Evolutionary conservation across 2,329 filamentous ascomycete genomes (phyloP).

Genomic region (Alternaria ventricosa): DNA sequence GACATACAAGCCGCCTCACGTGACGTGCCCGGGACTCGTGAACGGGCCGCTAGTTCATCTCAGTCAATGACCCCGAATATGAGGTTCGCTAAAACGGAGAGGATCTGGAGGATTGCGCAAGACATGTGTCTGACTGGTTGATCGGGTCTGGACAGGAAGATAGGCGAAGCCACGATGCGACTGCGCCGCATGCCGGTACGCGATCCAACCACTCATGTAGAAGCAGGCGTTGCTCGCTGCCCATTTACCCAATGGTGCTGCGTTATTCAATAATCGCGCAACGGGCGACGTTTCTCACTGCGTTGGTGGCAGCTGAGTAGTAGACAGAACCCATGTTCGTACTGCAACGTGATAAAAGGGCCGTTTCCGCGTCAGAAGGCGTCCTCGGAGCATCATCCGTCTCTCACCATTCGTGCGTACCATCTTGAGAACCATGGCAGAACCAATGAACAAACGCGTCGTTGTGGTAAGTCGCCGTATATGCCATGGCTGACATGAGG

Average conservation of each 20-base stretch:
- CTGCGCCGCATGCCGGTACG: neutral
- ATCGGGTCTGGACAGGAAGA: neutral
- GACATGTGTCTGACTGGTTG: neutral
- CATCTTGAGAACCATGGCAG: neutral
- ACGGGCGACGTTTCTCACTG: neutral
- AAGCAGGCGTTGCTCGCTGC: neutral
- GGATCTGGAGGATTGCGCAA: neutral
- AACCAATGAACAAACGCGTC: neutral
- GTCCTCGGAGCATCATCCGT: neutral
- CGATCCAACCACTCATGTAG: neutral
- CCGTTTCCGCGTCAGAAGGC: neutral
- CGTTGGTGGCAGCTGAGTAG: neutral
- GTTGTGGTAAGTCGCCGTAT: constrained; percentile 1
- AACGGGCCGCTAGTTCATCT: neutral
- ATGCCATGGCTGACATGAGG: neutral
- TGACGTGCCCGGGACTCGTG: neutral
- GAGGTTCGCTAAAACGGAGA: neutral
- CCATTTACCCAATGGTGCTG: neutral
- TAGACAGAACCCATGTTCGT: neutral
- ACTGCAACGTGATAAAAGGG: neutral
- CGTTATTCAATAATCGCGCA: neutral
- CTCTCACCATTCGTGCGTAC: neutral
- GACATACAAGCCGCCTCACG: neutral
- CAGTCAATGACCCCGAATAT: neutral
- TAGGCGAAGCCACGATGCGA: neutral